These are phyloP conservation scores for Amphicarpaea edgeworthii DNA, from an alignment of 306 rosid species.

Conservation along the genomic window DNA sequence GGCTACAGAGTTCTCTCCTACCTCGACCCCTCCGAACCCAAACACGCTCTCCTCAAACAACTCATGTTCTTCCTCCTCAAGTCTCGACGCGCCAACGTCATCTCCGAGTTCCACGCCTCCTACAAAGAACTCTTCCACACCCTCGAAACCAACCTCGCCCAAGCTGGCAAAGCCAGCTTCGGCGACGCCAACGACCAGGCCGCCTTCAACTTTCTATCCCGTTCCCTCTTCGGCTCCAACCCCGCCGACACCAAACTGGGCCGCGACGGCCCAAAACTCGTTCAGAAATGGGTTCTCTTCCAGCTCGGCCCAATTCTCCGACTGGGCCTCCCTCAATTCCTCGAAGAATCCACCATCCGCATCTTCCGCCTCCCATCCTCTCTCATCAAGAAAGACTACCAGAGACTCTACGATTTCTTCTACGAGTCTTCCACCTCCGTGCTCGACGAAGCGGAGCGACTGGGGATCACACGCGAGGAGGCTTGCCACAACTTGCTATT, in stretches of 20 bases:
- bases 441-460: conserved; percentile 76
- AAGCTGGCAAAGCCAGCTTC: conserved; percentile 65
- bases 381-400: conserved; percentile 69
- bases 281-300: conserved; percentile 80
- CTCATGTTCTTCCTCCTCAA: conserved; percentile 76
- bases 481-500: conserved; percentile 89
- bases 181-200: conserved; percentile 79
- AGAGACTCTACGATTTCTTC: conserved; percentile 81
- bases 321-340: conserved; percentile 70
- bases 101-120: conserved; percentile 72
- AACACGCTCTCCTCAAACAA: conserved; percentile 67
- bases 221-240: conserved; percentile 58
- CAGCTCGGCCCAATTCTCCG: conserved; percentile 72
- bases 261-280: conserved; percentile 71
- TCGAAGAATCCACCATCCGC: conserved; percentile 72
- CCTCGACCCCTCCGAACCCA: conserved; percentile 89
- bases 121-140: conserved; percentile 57
- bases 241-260: conserved; percentile 69
- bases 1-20: conserved; percentile 84
- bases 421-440: conserved; percentile 59
- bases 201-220: conserved; percentile 76
- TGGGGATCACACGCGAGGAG: conserved; percentile 80
- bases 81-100: conserved; percentile 60
- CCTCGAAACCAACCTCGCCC: conserved; percentile 61
- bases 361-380: conserved; percentile 61